Conservation (phyloP, 176 grass and related monocot species). For the Urochloa ruziziensis region DNA sequence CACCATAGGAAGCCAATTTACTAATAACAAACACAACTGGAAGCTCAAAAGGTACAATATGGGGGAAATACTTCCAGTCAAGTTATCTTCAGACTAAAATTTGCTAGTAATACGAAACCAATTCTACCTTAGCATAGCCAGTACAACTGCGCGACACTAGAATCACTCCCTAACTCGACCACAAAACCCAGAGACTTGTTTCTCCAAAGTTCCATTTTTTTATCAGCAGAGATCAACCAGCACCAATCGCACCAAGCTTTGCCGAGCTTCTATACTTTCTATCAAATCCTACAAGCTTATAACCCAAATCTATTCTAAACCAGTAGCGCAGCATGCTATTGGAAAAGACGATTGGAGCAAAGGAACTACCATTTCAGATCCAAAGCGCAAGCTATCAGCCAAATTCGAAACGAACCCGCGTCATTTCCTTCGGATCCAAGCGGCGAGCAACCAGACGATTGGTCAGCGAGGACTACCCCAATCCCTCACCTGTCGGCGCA, state of each 20-base stretch:
- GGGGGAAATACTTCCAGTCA: background rate
- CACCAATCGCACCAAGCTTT: background rate
- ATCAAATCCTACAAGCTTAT: background rate
- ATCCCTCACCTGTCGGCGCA: conserved; percentile 75
- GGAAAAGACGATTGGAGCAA: background rate
- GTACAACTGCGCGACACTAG: conserved; percentile 2
- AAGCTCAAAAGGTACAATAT: background rate
- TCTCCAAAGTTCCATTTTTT: background rate
- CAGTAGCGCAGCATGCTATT: background rate
- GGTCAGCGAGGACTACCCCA: background rate
- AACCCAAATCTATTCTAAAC: background rate
- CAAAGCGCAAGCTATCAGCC: conserved; percentile 6
- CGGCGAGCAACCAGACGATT: background rate
- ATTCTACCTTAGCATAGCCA: background rate
- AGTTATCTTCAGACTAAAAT: background rate
- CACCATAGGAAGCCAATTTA: background rate
- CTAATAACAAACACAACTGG: background rate
- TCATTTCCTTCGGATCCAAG: conserved; percentile 28
- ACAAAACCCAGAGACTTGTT: background rate
- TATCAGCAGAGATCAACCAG: background rate
- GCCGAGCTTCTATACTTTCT: background rate
- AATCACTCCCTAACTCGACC: background rate
- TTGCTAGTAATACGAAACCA: background rate
- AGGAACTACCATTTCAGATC: conserved; percentile 33
- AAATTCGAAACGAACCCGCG: conserved; percentile 1